These are phyloP conservation scores for Orbilia oligospora DNA, from an alignment of 2,329 filamentous ascomycete genomes.

Conservation along the genomic window DNA sequence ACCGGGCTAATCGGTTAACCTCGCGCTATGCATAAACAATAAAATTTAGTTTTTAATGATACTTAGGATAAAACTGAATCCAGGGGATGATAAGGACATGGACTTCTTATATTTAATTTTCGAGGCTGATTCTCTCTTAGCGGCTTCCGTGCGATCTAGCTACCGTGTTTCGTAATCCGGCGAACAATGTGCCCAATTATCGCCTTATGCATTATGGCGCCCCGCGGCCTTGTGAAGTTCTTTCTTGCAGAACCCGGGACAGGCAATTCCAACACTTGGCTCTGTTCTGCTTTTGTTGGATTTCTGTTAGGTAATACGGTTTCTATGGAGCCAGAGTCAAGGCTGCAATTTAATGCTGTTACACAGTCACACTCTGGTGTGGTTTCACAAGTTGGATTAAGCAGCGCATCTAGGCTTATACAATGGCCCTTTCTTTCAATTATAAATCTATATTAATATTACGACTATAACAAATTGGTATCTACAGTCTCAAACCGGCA, in stretches of 20 bases:
- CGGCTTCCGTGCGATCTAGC: neutral
- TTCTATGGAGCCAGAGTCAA: too few species aligned
- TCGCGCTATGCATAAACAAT: slow-evolving; percentile 5
- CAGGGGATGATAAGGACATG: neutral
- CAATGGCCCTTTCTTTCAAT: too few species aligned
- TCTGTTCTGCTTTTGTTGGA: neutral
- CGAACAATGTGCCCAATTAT: neutral
- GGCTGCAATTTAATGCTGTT: too few species aligned
- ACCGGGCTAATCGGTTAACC: neutral
- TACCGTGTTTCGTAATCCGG: slow-evolving; percentile 3
- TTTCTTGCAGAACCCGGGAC: too few species aligned
- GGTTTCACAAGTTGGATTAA: too few species aligned
- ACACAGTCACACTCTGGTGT: too few species aligned
- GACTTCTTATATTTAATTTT: neutral
- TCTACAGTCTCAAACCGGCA: neutral
- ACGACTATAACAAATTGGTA: neutral
- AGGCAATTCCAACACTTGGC: neutral
- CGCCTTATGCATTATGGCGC: neutral
- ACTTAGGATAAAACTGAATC: slow-evolving; percentile 5
- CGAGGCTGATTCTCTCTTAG: neutral
- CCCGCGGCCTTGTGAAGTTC: neutral
- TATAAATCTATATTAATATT: too few species aligned
- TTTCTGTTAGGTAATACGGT: neutral
- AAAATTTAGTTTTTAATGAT: slow-evolving; percentile 26
- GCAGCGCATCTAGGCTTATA: neutral